Evolutionary conservation across 2,329 filamentous ascomycete species (phyloP).

Genomic region (Emergomyces africanus): DNA sequence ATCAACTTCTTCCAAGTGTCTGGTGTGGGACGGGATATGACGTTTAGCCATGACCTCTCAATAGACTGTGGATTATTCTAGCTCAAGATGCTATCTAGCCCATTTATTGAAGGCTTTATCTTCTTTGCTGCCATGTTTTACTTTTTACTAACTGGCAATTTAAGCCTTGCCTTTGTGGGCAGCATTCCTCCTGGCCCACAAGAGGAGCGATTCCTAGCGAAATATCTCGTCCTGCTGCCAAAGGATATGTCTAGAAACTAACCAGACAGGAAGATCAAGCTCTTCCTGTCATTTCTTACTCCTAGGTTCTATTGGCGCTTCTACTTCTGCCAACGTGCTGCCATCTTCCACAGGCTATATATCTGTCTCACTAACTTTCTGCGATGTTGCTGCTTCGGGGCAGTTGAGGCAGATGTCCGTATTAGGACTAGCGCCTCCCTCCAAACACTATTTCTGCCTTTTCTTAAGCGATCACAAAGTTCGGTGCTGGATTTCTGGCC

Average conservation of each 20-base stretch:
- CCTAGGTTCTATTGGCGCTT: background rate
- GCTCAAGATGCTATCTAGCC: background rate
- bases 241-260: background rate
- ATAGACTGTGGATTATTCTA: background rate
- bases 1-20: background rate
- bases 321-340: background rate
- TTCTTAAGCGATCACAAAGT: slow-evolving; percentile 26
- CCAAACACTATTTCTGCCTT: slow-evolving; percentile 10
- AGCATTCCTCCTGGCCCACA: background rate
- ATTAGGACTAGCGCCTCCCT: slow-evolving; percentile 24
- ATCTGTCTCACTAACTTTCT: background rate
- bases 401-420: slow-evolving; percentile 11
- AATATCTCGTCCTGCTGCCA: background rate
- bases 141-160: background rate
- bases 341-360: background rate
- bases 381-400: background rate
- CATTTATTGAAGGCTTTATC: background rate
- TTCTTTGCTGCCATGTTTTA: background rate
- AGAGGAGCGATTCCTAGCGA: background rate
- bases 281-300: background rate
- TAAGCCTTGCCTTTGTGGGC: background rate
- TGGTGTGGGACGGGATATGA: background rate
- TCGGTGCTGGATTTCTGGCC: slow-evolving; percentile 14
- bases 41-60: background rate
- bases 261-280: background rate